Base-by-base conservation (phyloP, 352 stramenopile genomes). In the Phytophthora kernoviae region DNA sequence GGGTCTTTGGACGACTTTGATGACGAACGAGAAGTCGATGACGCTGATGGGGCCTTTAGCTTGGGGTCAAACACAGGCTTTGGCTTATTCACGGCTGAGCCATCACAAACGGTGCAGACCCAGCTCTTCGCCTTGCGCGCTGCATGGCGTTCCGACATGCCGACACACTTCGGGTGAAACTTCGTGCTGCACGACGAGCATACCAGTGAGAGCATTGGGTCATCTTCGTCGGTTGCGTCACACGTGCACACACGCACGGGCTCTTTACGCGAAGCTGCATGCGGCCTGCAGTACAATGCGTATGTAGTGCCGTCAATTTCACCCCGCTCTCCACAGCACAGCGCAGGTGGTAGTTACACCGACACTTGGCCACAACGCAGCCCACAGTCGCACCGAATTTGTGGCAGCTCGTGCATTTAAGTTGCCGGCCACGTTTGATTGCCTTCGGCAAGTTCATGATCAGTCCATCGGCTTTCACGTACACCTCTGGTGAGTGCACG, bases 151-250 rank as follows among this genome's bases (percentile, higher is more conserved):
- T 85, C 79, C 9, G 85, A 90, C 69, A 94, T 89, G 46, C 91
- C 87, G 12, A 93, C 73, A 57, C 86, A 95, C 59, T 88, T 91
- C 0, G 86, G 72, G 33, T 95, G 86, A 62, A 88, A 95, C 24
- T 78, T 80, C 5, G 74, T 76, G n/a, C 43, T 65, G 60, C 86
- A 95, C 2, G 75, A 80, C 1, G 63, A 75, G 27, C 86, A 95
- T 8, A 80, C 62, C 8, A 95, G 61, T n/a, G 69, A 71, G 3
- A 92, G 68, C 20, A 53, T 58, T n/a, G 43, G 20, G 39, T 93
- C 84, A 7, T 76, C 60, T 5, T 70, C 58, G 17, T 76, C 63
- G 7, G 84, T 72, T 1, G 73, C 59, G 22, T 83, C 56, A 15
- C 68, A 74, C 2, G 70, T 68, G 50, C 85, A 94, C 2, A 84